phyloP scores from a whole-genome alignment of 805 yeast species.

The Myxozyma melibiosi region DNA sequence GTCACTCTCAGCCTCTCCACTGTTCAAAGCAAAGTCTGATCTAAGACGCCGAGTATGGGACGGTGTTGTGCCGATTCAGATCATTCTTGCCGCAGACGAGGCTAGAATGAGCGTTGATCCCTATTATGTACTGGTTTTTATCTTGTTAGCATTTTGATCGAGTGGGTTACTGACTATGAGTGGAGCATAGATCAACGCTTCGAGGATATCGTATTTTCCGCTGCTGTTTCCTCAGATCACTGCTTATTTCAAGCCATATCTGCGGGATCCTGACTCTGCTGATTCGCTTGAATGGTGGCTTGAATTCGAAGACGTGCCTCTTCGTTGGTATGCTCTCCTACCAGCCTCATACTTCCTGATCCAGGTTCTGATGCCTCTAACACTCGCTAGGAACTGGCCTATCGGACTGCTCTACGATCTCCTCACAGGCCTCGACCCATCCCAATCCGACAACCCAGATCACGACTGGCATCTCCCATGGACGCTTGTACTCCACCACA shows the following conservation, averaged over 20 bases:
- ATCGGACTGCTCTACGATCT: conserved; percentile 67
- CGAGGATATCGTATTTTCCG: conserved; percentile 38
- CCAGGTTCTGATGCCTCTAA: conserved; percentile 5
- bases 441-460: conserved; percentile 24
- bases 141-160: not conserved
- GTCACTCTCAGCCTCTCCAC: not conserved
- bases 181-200: conserved; percentile 23
- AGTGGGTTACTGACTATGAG: not conserved
- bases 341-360: not conserved
- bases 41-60: conserved; percentile 35
- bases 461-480: conserved; percentile 46
- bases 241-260: conserved; percentile 34
- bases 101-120: conserved; percentile 26
- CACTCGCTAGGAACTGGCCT: conserved; percentile 55
- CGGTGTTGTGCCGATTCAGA: conserved; percentile 38
- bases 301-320: conserved; percentile 62
- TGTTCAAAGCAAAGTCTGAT: not conserved
- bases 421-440: conserved; percentile 47
- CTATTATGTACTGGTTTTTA: conserved; percentile 20
- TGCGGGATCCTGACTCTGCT: conserved; percentile 36
- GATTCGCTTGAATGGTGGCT: conserved; percentile 58
- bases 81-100: conserved; percentile 36
- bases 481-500: conserved; percentile 50
- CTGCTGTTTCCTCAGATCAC: conserved; percentile 31
- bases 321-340: conserved; percentile 56